These are phyloP conservation scores for Podospora tetraspora DNA, from an alignment of 495 filamentous ascomycete species.

Conservation along the genomic window DNA sequence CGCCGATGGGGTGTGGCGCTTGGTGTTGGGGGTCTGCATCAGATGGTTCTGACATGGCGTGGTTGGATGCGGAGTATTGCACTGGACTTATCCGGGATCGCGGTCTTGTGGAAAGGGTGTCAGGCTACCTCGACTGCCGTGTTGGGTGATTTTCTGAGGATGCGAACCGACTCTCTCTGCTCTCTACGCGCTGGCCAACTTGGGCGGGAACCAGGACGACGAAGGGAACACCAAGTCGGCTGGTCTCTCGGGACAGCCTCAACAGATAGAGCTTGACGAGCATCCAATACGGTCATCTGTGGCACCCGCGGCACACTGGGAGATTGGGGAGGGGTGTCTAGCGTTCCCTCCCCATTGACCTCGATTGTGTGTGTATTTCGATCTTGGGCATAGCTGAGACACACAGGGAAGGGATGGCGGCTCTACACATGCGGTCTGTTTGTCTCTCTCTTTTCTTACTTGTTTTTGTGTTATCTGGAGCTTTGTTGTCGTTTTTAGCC, in stretches of 20 bases:
- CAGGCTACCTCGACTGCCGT: background rate
- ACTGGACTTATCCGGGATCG: slow-evolving; percentile 16
- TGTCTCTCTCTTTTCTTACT: slow-evolving; percentile 8
- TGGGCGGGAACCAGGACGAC: background rate
- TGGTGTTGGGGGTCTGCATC: slow-evolving; percentile 28
- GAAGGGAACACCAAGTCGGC: background rate
- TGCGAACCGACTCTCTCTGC: background rate
- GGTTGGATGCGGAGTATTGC: slow-evolving; percentile 19
- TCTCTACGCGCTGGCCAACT: background rate
- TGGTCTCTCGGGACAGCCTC: background rate
- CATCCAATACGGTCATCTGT: slow-evolving; percentile 1
- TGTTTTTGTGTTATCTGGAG: slow-evolving; percentile 6
- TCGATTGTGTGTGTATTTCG: slow-evolving; percentile 26
- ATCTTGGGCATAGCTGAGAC: slow-evolving; percentile 32
- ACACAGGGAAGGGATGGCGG: slow-evolving; percentile 3
- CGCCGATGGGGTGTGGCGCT: slow-evolving; percentile 15
- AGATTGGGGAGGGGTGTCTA: slow-evolving; percentile 12
- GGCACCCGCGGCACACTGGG: slow-evolving; percentile 6
- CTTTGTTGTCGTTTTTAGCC: slow-evolving; percentile 5
- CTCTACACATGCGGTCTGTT: slow-evolving; percentile 10
- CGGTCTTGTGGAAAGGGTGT: slow-evolving; percentile 4
- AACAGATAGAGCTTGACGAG: background rate
- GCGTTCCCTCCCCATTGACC: slow-evolving; percentile 13
- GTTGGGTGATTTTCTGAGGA: background rate
- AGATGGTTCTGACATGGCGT: slow-evolving; percentile 25